phyloP scores from a whole-genome alignment of 768 basidiomycete genomes.

The Leucosporidium scottii region DNA sequence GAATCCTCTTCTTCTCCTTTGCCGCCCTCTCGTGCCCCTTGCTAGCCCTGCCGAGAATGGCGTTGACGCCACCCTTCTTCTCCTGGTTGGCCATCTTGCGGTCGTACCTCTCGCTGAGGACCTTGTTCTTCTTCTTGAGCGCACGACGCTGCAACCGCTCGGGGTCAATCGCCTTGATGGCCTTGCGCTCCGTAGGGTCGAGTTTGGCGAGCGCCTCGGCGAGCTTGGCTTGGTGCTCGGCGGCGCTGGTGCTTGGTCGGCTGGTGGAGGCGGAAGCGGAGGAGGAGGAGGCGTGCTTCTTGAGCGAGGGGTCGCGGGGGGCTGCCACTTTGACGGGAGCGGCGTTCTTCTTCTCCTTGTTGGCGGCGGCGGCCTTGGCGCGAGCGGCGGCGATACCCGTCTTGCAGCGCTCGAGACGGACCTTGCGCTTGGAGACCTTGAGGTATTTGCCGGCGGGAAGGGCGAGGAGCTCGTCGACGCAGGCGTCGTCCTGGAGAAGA shows the following conservation, averaged over 20 bases:
- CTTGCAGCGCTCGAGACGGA: slow-evolving; percentile 87
- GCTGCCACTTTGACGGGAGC: slow-evolving; percentile 19
- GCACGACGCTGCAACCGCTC: slow-evolving; percentile 69
- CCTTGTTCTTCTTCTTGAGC: slow-evolving; percentile 37
- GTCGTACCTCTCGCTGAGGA: slow-evolving; percentile 29
- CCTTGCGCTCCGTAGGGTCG: slow-evolving; percentile 78
- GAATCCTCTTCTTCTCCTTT: slow-evolving; percentile 29
- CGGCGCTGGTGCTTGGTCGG: slow-evolving; percentile 41
- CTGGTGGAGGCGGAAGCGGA: slow-evolving; percentile 10
- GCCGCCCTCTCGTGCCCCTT: slow-evolving; percentile 18
- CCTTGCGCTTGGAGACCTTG: slow-evolving; percentile 85
- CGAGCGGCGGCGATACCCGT: slow-evolving; percentile 47
- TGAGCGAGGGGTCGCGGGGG: slow-evolving; percentile 32
- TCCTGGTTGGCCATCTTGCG: slow-evolving; percentile 23
- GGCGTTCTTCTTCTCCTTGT: slow-evolving; percentile 24
- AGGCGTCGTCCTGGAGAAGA: slow-evolving; percentile 64
- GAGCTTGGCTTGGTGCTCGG: slow-evolving; percentile 74
- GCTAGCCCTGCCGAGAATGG: slow-evolving; percentile 17
- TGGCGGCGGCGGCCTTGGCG: slow-evolving; percentile 37
- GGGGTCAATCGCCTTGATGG: slow-evolving; percentile 66
- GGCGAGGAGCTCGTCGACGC: slow-evolving; percentile 85
- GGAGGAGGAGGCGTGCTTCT: slow-evolving; percentile 2
- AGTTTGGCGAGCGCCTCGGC: slow-evolving; percentile 70
- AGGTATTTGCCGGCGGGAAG: slow-evolving; percentile 61
- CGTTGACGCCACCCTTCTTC: slow-evolving; percentile 26